These are phyloP conservation scores for Fusarium nisikadoi DNA, from an alignment of 2,329 filamentous ascomycete species.

Conservation along the genomic window DNA sequence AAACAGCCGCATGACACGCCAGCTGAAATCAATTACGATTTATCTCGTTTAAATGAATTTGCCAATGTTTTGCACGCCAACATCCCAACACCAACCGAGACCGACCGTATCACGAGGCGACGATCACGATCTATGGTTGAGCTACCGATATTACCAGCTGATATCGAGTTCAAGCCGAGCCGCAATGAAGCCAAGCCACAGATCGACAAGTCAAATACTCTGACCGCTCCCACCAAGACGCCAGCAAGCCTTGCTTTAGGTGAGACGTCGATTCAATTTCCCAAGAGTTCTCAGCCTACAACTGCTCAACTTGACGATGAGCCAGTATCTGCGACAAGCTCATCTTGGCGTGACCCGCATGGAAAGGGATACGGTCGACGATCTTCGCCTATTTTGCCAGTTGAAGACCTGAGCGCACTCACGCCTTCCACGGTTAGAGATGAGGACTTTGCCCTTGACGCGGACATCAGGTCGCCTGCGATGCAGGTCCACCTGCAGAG, in stretches of 20 bases:
- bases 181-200: background rate
- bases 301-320: slow-evolving; percentile 2
- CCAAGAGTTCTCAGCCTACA: background rate
- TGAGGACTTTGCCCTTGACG: slow-evolving; percentile 58
- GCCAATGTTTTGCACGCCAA: slow-evolving; percentile 20
- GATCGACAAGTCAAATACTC: slow-evolving; percentile 3
- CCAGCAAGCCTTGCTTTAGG: slow-evolving; percentile 7
- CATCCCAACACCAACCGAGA: slow-evolving; percentile 4
- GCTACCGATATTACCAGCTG: slow-evolving; percentile 32
- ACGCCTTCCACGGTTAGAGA: slow-evolving; percentile 51
- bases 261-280: slow-evolving; percentile 16
- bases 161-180: slow-evolving; percentile 3
- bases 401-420: slow-evolving; percentile 45
- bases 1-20: slow-evolving; percentile 64
- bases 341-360: slow-evolving; percentile 10
- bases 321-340: slow-evolving; percentile 6
- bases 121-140: slow-evolving; percentile 44
- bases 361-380: slow-evolving; percentile 47
- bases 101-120: slow-evolving; percentile 36
- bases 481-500: slow-evolving; percentile 57
- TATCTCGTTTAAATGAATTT: slow-evolving; percentile 59
- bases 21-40: slow-evolving; percentile 51
- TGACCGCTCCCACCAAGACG: background rate
- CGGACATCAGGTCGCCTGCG: slow-evolving; percentile 62
- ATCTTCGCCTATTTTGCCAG: slow-evolving; percentile 63